Evolutionary conservation across 345 rosid genomes (phyloP).

Genomic region (Brassica carinata): DNA sequence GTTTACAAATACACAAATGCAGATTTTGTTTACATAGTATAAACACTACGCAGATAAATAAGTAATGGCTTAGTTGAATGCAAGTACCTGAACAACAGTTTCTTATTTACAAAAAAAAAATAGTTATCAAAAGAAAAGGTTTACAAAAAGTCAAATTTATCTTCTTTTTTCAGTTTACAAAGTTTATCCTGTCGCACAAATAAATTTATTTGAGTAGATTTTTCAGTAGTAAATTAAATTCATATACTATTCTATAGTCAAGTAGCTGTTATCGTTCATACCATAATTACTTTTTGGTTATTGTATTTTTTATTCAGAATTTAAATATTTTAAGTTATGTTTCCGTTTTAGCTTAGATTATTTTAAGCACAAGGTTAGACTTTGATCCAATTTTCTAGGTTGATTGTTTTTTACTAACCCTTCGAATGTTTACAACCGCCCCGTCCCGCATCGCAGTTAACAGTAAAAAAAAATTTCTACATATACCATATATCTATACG

Average conservation of each 20-base stretch:
- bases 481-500: no score
- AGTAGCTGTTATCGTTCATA: neutral
- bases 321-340: neutral
- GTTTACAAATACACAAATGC: neutral
- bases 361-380: neutral
- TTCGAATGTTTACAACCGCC: no score
- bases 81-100: neutral
- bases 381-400: neutral
- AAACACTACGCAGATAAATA: neutral
- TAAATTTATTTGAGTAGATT: neutral
- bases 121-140: neutral
- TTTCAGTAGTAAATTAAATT: no score
- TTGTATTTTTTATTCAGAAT: neutral
- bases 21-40: neutral
- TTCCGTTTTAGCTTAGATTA: neutral
- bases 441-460: no score
- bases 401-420: neutral
- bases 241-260: neutral
- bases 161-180: neutral
- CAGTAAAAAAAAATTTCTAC: no score
- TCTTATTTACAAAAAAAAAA: neutral
- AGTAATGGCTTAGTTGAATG: neutral
- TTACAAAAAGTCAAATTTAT: neutral
- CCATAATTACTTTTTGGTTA: neutral
- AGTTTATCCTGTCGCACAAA: neutral